phyloP scores from a whole-genome alignment of 208 protist species.

The Acanthamoeba healyi region DNA sequence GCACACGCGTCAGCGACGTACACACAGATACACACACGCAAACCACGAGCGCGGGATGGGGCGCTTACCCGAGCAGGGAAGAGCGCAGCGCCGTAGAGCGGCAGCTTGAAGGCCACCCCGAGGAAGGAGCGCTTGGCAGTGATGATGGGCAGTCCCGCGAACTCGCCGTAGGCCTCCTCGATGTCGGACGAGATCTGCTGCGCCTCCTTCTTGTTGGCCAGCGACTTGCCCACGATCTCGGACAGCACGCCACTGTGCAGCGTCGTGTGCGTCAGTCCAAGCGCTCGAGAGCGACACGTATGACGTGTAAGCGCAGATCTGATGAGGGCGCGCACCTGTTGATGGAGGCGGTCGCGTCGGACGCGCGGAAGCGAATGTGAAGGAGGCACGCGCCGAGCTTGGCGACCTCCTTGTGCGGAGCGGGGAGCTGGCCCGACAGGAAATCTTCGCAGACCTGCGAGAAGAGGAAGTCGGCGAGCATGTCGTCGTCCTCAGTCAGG shows the following conservation, averaged over 20 bases:
- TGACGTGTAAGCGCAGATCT: neutral
- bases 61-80: neutral
- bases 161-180: conserved; percentile 27
- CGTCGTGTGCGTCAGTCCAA: too few species aligned
- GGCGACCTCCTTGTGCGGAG: neutral
- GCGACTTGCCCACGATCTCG: conserved; percentile 27
- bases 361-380: conserved; percentile 4
- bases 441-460: conserved; percentile 51
- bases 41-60: neutral
- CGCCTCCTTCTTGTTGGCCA: conserved; percentile 36
- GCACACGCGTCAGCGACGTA: neutral
- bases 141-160: conserved; percentile 31
- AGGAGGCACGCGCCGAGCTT: conserved; percentile 18
- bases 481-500: conserved; percentile 12
- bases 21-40: neutral
- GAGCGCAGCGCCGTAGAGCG: conserved; percentile 31
- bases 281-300: neutral
- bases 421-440: conserved; percentile 34
- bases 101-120: neutral
- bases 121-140: conserved; percentile 50
- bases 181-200: neutral
- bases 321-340: conserved; percentile 16
- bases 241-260: conserved; percentile 7
- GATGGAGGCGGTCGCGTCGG: neutral
- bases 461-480: conserved; percentile 64